Conservation (phyloP, 2,329 filamentous ascomycete genomes). For the Fusarium torreyae region DNA sequence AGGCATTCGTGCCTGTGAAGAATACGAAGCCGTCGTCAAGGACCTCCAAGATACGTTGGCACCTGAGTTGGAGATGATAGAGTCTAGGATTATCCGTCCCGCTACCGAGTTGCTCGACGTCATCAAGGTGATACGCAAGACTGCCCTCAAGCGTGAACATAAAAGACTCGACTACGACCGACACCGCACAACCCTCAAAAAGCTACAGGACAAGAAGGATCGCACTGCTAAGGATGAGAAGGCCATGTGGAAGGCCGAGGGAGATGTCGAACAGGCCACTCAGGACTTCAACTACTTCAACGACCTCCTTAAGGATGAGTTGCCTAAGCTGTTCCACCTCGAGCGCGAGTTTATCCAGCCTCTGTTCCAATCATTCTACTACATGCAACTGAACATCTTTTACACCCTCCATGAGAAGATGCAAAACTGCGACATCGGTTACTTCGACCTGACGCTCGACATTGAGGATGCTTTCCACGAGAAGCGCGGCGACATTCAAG, state of each 20-base stretch:
- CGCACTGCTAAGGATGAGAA: constrained; percentile 97
- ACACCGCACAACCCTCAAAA: constrained; percentile 86
- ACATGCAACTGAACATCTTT: constrained; percentile 99
- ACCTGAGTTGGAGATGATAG: constrained; percentile 98
- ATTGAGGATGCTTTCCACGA: constrained; percentile 91
- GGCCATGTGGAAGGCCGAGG: constrained; percentile 95
- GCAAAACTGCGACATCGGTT: constrained; percentile 97
- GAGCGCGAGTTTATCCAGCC: constrained; percentile 97
- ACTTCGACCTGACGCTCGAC: constrained; percentile 93
- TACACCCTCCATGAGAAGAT: constrained; percentile 98
- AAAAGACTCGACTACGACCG: constrained; percentile 98
- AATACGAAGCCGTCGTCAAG: constrained; percentile 92
- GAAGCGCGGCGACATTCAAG: constrained; percentile 91
- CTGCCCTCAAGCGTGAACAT: constrained; percentile 90
- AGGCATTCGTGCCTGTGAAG: constrained; percentile 94
- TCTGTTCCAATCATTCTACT: constrained; percentile 99
- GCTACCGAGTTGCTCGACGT: constrained; percentile 95
- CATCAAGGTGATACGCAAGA: constrained; percentile 95
- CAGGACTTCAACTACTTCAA: constrained; percentile 99
- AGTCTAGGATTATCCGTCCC: constrained; percentile 89
- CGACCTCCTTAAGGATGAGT: constrained; percentile 93
- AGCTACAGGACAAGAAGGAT: constrained; percentile 97
- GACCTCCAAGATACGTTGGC: constrained; percentile 90
- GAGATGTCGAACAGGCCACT: constrained; percentile 89
- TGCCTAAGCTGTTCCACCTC: constrained; percentile 90